Conservation (phyloP, 2,329 filamentous ascomycete genomes). For the Xylariaceae sp. region DNA sequence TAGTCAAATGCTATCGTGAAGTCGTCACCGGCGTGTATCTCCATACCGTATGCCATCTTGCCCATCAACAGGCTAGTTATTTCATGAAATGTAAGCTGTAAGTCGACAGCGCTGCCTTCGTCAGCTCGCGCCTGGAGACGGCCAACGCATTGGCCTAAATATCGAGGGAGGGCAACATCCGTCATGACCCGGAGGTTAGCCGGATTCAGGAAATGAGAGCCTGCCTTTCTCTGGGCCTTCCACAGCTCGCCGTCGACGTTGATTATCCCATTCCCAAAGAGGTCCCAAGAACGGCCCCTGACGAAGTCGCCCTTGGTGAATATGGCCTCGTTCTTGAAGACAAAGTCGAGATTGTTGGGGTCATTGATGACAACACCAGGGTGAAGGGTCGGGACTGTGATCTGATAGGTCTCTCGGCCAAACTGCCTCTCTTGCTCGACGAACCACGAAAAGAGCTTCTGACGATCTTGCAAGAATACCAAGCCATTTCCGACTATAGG, state of each 20-base stretch:
- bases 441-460: slow-evolving; percentile 59
- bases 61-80: slow-evolving; percentile 62
- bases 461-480: slow-evolving; percentile 53
- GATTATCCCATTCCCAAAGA: slow-evolving; percentile 62
- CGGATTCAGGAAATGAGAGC: slow-evolving; percentile 52
- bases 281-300: slow-evolving; percentile 52
- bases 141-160: slow-evolving; percentile 41
- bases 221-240: slow-evolving; percentile 58
- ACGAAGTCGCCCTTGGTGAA: slow-evolving; percentile 61
- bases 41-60: slow-evolving; percentile 64
- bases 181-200: slow-evolving; percentile 53
- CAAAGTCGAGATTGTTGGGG: slow-evolving; percentile 55
- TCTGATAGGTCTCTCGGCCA: slow-evolving; percentile 55
- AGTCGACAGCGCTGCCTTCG: slow-evolving; percentile 39
- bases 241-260: slow-evolving; percentile 60
- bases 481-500: slow-evolving; percentile 58
- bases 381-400: slow-evolving; percentile 57
- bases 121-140: slow-evolving; percentile 33
- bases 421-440: slow-evolving; percentile 50
- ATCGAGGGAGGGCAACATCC: slow-evolving; percentile 50
- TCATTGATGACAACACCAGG: slow-evolving; percentile 59
- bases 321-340: slow-evolving; percentile 54
- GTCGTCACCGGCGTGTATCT: slow-evolving; percentile 56
- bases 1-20: slow-evolving; percentile 58
- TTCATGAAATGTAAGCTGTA: slow-evolving; percentile 57